Evolutionary conservation across 2,329 filamentous ascomycete genomes (phyloP), one percentile per base, ranked within the genome.

Genomic region (Zymoseptoria pseudotritici): DNA sequence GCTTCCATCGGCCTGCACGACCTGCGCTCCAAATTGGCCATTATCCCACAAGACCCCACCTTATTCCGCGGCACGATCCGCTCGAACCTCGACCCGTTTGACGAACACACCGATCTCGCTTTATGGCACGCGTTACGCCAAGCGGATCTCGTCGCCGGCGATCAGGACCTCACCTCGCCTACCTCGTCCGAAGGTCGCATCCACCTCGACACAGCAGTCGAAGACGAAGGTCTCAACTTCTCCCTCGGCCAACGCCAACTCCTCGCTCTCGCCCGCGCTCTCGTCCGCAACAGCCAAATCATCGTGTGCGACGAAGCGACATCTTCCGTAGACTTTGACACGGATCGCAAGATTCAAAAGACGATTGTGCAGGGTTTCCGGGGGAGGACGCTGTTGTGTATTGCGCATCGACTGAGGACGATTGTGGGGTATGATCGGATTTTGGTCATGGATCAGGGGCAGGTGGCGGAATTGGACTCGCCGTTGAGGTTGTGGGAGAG

Each of bases 271-370:
- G 92, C 92, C 0, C 86, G 94, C 0, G 94, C 94, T 0, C 83
- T 99, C 2, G 93, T 97, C 4, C 86, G 93, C 46, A 86, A 87
- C 51, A 89, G 87, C 0, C 90, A 89, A 67, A 97, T 97, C 75
- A 97, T 97, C 68, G 87, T 99, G 55, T 97, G 93, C 75, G 94
- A 99, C 78, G 94, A 99, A 75, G 94, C 94, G 0, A 99, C 94
- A 0, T 91, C 87, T 1, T 89, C 85, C 0, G 92, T 97, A 7
- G 93, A 97, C 74, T 94, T 97, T 80, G 93, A 97, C 72, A 97
- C 93, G 2, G 94, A 99, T 72, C 88, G 91, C 75, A 95, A 94
- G 82, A 96, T 97, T 72, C 93, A 97, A 75, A 79, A 80, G 58
- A 96, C 92, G 3, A 97, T 97, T 75, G 87, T 90, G 0, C 82